Evolutionary conservation across 345 rosid species (phyloP), one percentile per base, ranked within the genome.

Genomic region (Eutrema yunnanense): DNA sequence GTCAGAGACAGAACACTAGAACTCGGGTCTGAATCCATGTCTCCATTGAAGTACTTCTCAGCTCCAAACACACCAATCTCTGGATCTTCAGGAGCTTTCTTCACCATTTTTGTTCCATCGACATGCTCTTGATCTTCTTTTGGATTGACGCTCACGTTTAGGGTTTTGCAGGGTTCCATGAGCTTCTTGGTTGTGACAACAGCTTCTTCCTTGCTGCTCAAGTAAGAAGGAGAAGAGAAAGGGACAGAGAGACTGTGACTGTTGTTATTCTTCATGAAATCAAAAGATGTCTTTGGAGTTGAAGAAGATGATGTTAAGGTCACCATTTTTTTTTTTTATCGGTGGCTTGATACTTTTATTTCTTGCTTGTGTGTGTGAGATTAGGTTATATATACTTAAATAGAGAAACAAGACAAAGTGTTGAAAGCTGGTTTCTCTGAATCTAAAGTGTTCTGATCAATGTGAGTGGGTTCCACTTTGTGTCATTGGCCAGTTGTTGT

Each of bases 1-100:
- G 80, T 56, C 29, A 76, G 36, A 76, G 80, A 71, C 75, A 70
- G 30, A 16, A 73, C 65, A 78, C 78, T 82, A 37, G 87, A 82
- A 58, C 78, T 72, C 46, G 73, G 13, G 59, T 78, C 46, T 44
- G 81, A 71, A 53, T 88, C 95, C 37, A 78, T 83, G 48, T 58
- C 81, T 61, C 91, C 92, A 30, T 80, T 87, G 81, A 92, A 92
- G 76, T 92, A 92, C 46, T 83, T 92, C 70, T 92, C 98, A 11
- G 98, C 98, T 62, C 87, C 81, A 30, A 92, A 92, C 27, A 92
- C 86, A 48, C 92, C 96, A 32, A 92, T 87, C 72, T 88, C 98
- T 51, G 84, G 90, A 40, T 87, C 92, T 34, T 83, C 85, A 37
- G 77, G 30, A 65, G 61, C 83, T 75, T 85, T 80, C 72, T 75